These are phyloP conservation scores for Rhodotorula sp. DNA, from an alignment of 1,284 basidiomycete genomes.

Conservation along the genomic window DNA sequence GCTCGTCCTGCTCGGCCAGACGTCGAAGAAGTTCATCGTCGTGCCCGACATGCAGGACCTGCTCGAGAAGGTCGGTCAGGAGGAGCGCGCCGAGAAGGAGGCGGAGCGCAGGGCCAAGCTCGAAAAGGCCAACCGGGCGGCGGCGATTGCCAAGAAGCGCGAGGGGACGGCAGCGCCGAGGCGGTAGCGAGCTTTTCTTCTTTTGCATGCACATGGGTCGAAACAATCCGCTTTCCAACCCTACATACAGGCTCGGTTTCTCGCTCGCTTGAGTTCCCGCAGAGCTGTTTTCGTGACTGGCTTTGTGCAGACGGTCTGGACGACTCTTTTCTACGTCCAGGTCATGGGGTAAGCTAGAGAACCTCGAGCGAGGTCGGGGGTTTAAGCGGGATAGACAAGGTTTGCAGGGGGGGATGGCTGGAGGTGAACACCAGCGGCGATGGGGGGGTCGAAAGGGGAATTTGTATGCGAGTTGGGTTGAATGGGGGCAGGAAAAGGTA, in stretches of 20 bases:
- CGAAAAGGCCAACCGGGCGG: constrained; percentile 26
- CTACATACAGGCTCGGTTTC: too few relatives aligned
- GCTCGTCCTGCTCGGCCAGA: constrained; percentile 43
- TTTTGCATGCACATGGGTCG: too few relatives aligned
- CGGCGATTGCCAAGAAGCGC: constrained; percentile 11
- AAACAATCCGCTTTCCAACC: neutral
- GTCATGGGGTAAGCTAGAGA: neutral
- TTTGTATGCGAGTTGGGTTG: constrained; percentile 1
- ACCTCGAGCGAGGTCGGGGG: neutral
- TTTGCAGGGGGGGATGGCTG: too few relatives aligned
- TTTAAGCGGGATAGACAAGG: neutral
- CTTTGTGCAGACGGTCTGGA: constrained; percentile 3
- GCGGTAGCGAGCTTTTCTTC: neutral
- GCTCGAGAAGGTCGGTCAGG: constrained; percentile 27
- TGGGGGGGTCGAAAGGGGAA: neutral
- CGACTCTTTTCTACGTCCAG: constrained; percentile 1
- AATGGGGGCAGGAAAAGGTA: neutral
- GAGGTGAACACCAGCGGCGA: neutral
- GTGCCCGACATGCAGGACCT: constrained; percentile 42
- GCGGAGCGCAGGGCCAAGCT: constrained; percentile 31
- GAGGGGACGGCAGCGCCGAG: neutral
- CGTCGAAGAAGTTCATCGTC: constrained; percentile 44
- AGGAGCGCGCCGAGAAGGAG: constrained; percentile 34
- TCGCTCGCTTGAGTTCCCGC: too few relatives aligned
- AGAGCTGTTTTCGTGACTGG: neutral